Base-by-base conservation (phyloP, 2,329 filamentous ascomycete genomes). In the Colletotrichum destructivum region DNA sequence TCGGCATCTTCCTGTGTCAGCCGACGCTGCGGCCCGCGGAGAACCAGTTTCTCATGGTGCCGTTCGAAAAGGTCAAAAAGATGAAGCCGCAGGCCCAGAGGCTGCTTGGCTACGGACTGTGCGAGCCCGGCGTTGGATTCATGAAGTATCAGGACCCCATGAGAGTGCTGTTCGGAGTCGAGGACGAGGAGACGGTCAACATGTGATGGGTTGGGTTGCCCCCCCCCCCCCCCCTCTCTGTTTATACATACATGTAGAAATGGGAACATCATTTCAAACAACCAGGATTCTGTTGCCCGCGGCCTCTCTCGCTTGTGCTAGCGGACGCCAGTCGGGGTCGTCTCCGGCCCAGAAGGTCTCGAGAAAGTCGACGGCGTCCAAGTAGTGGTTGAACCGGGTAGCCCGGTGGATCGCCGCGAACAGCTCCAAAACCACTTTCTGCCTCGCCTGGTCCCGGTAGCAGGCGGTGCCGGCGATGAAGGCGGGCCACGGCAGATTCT, bases 71-170 rank as follows among this genome's bases (percentile, higher is more conserved):
- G 67, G 76, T 74, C 16, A 75, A 76, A 26, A 74, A 78, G 4
- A 75, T 81, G 69, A 78, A 77, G 31, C 79, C 79, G 1, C 78
- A 81, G 52, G 68, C 79, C 23, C 74, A 80, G 62, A 74, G 80
- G 31, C 74, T 81, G 7, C 67, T 81, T 2, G 80, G 80, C 2
- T 81, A 82, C 61, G 80, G 80, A 0, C 73, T 82, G 16, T 77
- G 74, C 40, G 76, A 78, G 8, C 81, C 81, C 1, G 80, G 78
- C 2, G 75, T 82, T 3, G 81, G 81, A 1, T 77, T 83, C 61
- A 78, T 79, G 63, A 76, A 80, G 57, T 82, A 81, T 26, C 78
- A 81, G 56, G 81, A 82, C 60, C 81, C 81, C 0, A 82, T 82
- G 80, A 76, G 77, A 60, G 76, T 78, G 21, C 74, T 82, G 16